Base-by-base conservation (phyloP, 805 yeast species). In the Lipomyces orientalis region DNA sequence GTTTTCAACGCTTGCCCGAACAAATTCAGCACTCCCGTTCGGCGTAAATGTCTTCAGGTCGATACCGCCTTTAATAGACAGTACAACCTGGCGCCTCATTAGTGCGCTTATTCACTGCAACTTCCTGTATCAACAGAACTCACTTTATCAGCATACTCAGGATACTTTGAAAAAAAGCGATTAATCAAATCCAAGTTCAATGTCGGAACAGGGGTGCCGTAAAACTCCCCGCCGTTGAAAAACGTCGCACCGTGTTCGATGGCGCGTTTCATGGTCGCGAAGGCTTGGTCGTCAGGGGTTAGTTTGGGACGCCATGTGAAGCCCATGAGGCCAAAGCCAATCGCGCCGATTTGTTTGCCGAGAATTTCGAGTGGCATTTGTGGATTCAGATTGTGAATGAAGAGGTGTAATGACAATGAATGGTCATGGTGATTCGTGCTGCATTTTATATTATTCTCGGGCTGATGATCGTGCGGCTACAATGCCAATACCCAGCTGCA, bases 261-360 rank as follows among this genome's bases (percentile, higher is more conserved):
- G 46, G 88, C 87, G 35, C 80, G 78, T 66, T 84, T 81, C 76
- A 90, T 80, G 1, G 85, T 78, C 7, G 80, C 85, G 64, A 86
- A 80, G 0, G 90, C 86, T 61, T 81, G 80, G 25, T 83, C 85
- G 62, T 81, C 73, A 3, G 88, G 65, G 8, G 67, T 59, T 61
- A 60, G 76, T 16, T 55, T 69, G 0, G 88, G 85, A 52, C 83
- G 64, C 91, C 90, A 87, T 0, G 97, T 90, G 76, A 90, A 82
- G 64, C 89, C 85, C 97, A 93, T 91, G 70, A 91, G 83, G 57
- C 97, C 97, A 72, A 85, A 87, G 56, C 97, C 97, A 54, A 75
- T 46, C 5, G 61, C 71, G 58, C 74, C 76, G 60, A 73, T 64
- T n/a, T 60, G 54, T 54, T 60, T 59, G 22, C 68, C 66, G 16